Percentiles rank a stretch among this genome's conserved stretches.
Evolutionary conservation across 306 rosid genomes (phyloP).

Genomic region (Astragalus membranaceus): DNA sequence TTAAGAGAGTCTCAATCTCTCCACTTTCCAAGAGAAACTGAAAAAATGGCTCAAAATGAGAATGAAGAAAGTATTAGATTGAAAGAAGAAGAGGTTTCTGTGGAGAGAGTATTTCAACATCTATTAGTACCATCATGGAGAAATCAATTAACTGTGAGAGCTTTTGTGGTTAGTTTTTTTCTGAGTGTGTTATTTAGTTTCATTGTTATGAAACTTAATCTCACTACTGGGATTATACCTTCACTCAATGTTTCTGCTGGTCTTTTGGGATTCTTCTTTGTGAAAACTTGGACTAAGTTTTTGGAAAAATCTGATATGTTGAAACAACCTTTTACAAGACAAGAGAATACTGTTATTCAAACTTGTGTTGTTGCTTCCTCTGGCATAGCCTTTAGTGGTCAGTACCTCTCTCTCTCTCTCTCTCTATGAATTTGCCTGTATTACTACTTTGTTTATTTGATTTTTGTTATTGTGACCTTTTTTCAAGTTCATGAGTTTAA

Average conservation of each 20-base stretch:
- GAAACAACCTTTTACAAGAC: conserved; percentile 49
- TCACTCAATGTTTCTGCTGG: conserved; percentile 58
- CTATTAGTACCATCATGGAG: conserved; percentile 45
- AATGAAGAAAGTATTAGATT: background rate
- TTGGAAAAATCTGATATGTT: conserved; percentile 32
- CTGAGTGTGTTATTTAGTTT: conserved; percentile 38
- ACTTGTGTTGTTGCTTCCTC: conserved; percentile 61
- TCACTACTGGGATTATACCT: conserved; percentile 54
- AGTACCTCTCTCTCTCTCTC: background rate
- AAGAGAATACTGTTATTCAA: conserved; percentile 56
- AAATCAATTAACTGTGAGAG: conserved; percentile 41
- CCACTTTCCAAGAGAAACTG: background rate
- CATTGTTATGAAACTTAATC: conserved; percentile 56
- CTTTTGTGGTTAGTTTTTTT: conserved; percentile 41
- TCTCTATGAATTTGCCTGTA: background rate
- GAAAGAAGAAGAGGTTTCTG: conserved; percentile 26
- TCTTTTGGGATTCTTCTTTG: conserved; percentile 45
- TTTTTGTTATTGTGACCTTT: background rate
- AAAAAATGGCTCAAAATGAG: conserved; percentile 29
- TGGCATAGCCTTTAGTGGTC: conserved; percentile 54
- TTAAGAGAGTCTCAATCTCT: conserved; percentile 6
- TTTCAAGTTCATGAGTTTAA: background rate
- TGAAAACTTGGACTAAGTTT: conserved; percentile 45
- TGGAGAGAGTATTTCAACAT: conserved; percentile 42
- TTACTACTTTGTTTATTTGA: background rate